A percentile compares a stretch with the other conserved stretches of the same genome.
Conservation (phyloP, 768 basidiomycete genomes). For the Sarcomyxa edulis region DNA sequence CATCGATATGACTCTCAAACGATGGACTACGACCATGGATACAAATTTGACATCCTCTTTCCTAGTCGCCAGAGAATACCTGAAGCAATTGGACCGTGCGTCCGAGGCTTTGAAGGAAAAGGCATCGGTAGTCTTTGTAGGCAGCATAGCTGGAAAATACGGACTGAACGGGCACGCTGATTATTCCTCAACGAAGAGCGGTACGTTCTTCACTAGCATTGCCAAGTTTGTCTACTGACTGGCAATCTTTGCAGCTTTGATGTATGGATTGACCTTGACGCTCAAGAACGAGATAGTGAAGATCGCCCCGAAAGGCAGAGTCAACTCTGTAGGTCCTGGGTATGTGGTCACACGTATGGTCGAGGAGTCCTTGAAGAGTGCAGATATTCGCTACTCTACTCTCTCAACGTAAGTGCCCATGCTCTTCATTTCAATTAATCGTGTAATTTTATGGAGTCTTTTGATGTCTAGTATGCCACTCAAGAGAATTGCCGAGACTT, state of each 20-base stretch:
- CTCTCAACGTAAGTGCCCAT: too few relatives aligned
- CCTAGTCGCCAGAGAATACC: conserved; percentile 58
- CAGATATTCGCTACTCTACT: too few relatives aligned
- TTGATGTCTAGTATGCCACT: conserved; percentile 77
- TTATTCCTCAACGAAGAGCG: conserved; percentile 65
- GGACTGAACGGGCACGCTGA: conserved; percentile 67
- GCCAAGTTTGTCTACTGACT: too few relatives aligned
- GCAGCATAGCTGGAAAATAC: conserved; percentile 68
- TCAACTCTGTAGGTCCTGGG: conserved; percentile 66
- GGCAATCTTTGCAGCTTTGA: conserved; percentile 40
- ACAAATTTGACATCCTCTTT: conserved; percentile 67
- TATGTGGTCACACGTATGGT: conserved; percentile 66
- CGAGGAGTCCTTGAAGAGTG: conserved; percentile 37
- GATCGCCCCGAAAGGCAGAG: conserved; percentile 65
- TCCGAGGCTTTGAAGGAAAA: conserved; percentile 40
- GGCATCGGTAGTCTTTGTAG: conserved; percentile 60
- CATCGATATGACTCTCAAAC: conserved; percentile 51
- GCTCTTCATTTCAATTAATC: too few relatives aligned
- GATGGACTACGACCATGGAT: conserved; percentile 58
- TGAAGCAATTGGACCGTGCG: conserved; percentile 38
- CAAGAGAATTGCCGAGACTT: conserved; percentile 58
- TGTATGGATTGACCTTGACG: conserved; percentile 64
- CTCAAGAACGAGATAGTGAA: conserved; percentile 81
- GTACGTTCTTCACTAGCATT: conserved; percentile 27
- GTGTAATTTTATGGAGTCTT: too few relatives aligned